Conservation (phyloP, 495 filamentous ascomycete species). For the Neurospora pannonica region DNA sequence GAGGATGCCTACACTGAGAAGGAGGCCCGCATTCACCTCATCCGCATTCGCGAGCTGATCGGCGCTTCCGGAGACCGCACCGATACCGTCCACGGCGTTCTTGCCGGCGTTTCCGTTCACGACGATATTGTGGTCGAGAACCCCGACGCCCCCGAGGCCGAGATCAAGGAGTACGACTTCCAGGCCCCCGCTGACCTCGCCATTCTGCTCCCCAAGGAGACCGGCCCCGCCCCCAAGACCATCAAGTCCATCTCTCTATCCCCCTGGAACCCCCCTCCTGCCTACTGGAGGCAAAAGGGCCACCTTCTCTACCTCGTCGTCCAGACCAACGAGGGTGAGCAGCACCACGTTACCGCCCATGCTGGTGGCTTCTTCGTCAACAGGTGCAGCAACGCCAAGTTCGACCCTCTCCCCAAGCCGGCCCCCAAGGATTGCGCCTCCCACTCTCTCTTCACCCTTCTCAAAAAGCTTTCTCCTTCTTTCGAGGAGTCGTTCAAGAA, state of each 20-base stretch:
- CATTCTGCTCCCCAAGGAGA: constrained; percentile 57
- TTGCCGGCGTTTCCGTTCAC: constrained; percentile 79
- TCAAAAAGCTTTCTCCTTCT: constrained; percentile 68
- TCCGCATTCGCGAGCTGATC: constrained; percentile 83
- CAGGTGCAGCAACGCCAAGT: constrained; percentile 81
- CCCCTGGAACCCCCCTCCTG: constrained; percentile 92
- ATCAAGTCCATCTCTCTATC: constrained; percentile 83
- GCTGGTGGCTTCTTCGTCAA: constrained; percentile 95
- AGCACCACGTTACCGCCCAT: constrained; percentile 85
- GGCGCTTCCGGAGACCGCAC: constrained; percentile 82
- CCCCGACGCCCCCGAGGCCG: constrained; percentile 26
- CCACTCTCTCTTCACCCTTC: constrained; percentile 78
- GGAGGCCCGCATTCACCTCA: constrained; percentile 89
- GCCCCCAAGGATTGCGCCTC: constrained; percentile 60
- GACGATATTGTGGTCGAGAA: constrained; percentile 52
- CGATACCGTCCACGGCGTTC: constrained; percentile 78
- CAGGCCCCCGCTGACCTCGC: constrained; percentile 54
- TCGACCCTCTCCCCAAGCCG: constrained; percentile 76
- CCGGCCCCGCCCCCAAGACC: constrained; percentile 67
- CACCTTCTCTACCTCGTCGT: constrained; percentile 88
- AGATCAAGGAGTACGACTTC: constrained; percentile 65
- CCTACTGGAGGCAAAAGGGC: constrained; percentile 79
- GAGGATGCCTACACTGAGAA: constrained; percentile 98
- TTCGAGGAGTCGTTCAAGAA: constrained; percentile 65
- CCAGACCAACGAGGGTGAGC: constrained; percentile 84